phyloP scores from a whole-genome alignment of 2,329 filamentous ascomycete species.

The Alternaria panax region DNA sequence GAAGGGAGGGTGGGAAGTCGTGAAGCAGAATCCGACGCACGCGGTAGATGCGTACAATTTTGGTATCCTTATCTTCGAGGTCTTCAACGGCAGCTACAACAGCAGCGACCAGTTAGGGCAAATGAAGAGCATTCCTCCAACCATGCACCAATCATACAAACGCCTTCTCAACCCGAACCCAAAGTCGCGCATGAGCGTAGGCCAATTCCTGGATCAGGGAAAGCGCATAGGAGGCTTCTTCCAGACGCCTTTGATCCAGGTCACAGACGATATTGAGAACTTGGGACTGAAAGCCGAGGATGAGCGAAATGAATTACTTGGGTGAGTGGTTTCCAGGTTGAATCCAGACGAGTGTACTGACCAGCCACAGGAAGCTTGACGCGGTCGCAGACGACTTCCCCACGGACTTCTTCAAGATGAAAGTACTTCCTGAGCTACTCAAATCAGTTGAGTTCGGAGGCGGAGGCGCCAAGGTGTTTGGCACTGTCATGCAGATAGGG shows the following conservation, averaged over 20 bases:
- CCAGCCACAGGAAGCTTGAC: conserved; percentile 70
- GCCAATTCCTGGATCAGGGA: conserved; percentile 89
- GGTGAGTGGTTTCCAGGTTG: conserved; percentile 52
- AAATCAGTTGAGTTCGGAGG: conserved; percentile 99
- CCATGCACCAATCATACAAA: conserved; percentile 91
- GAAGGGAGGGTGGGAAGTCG: conserved; percentile 87
- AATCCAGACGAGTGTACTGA: conserved; percentile 16
- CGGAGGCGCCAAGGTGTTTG: conserved; percentile 89
- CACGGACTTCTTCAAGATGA: conserved; percentile 98
- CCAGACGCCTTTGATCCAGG: conserved; percentile 86
- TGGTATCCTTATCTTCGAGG: conserved; percentile 84
- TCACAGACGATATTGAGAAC: conserved; percentile 92
- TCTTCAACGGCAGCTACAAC: conserved; percentile 85
- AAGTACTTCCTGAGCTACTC: conserved; percentile 91
- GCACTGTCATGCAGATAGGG: conserved; percentile 88
- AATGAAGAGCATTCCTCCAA: conserved; percentile 83
- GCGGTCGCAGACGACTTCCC: conserved; percentile 91
- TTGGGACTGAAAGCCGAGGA: conserved; percentile 84
- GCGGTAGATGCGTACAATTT: conserved; percentile 89
- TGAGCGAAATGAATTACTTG: conserved; percentile 85
- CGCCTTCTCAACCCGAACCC: conserved; percentile 87
- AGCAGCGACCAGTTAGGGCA: conserved; percentile 82
- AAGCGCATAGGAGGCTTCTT: conserved; percentile 85
- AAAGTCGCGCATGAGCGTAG: conserved; percentile 83
- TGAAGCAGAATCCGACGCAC: conserved; percentile 81